These are phyloP conservation scores for Boletus reticuloceps DNA, from an alignment of 768 basidiomycete genomes.

Conservation along the genomic window DNA sequence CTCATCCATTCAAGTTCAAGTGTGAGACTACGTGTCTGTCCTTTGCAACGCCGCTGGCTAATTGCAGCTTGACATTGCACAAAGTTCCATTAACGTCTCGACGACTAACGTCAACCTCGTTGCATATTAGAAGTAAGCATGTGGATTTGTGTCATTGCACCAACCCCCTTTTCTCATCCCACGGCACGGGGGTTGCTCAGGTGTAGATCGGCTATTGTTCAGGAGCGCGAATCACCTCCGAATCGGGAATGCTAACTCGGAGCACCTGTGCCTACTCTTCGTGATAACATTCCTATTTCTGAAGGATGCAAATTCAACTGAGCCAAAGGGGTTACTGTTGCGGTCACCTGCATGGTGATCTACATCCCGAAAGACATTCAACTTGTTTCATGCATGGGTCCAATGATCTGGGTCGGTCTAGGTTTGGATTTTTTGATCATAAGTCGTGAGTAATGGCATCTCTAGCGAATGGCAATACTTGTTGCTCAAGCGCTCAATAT, in stretches of 20 bases:
- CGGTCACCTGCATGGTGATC: background rate
- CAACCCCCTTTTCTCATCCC: background rate
- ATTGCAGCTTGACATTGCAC: constrained; percentile 6
- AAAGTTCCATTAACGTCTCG: constrained; percentile 3
- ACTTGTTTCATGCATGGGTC: background rate
- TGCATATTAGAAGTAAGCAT: background rate
- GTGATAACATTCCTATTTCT: background rate
- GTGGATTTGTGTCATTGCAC: background rate
- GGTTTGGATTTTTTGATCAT: background rate
- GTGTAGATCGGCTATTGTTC: background rate
- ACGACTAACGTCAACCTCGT: background rate
- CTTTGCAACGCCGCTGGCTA: constrained; percentile 7
- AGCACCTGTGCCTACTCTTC: background rate
- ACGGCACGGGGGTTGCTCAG: background rate
- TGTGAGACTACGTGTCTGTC: background rate
- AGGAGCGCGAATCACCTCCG: background rate
- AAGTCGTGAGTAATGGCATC: background rate
- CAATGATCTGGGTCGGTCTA: background rate
- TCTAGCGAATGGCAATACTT: background rate
- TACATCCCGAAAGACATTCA: background rate
- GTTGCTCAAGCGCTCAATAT: background rate
- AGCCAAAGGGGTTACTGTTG: background rate
- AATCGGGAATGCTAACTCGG: background rate
- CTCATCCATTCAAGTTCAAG: background rate
- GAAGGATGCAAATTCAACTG: background rate